phyloP scores from a whole-genome alignment of 495 filamentous ascomycete species.

The Astrothelium subdiscretum region DNA sequence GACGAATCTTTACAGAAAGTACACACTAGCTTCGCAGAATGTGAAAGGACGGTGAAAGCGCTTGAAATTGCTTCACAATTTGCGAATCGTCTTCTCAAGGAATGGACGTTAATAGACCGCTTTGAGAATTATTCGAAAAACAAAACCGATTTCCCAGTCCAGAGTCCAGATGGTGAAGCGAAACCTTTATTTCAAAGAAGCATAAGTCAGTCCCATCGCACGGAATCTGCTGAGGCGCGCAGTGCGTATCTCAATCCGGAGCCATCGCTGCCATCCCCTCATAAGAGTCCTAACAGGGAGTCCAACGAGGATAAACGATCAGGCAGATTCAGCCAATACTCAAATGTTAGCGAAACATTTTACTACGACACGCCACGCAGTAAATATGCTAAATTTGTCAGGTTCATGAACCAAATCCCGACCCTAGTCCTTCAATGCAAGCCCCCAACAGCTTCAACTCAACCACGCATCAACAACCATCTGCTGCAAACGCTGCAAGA shows the following conservation, averaged over 20 bases:
- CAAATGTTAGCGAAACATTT: no score
- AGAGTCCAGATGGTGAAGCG: neutral
- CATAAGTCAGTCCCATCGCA: neutral
- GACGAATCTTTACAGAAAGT: neutral
- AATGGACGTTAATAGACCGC: neutral
- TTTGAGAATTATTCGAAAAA: neutral
- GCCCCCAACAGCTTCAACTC: neutral
- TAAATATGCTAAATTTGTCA: neutral
- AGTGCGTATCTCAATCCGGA: neutral
- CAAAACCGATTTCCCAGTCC: neutral
- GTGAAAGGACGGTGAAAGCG: neutral
- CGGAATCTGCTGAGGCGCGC: neutral
- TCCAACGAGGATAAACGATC: neutral
- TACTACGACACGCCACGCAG: no score
- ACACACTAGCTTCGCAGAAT: neutral
- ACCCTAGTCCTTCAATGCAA: neutral
- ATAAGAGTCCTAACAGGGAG: neutral
- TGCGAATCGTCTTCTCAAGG: neutral
- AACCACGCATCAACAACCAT: neutral
- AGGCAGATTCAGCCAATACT: neutral
- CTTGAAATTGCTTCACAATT: neutral
- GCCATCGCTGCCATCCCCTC: neutral
- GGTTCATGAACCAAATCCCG: neutral
- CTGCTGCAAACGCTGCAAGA: neutral
- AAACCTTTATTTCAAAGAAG: neutral